Evolutionary conservation across 1,284 basidiomycete species (phyloP), one percentile per base, ranked within the genome.

Genomic region (Cronartium quercuum): DNA sequence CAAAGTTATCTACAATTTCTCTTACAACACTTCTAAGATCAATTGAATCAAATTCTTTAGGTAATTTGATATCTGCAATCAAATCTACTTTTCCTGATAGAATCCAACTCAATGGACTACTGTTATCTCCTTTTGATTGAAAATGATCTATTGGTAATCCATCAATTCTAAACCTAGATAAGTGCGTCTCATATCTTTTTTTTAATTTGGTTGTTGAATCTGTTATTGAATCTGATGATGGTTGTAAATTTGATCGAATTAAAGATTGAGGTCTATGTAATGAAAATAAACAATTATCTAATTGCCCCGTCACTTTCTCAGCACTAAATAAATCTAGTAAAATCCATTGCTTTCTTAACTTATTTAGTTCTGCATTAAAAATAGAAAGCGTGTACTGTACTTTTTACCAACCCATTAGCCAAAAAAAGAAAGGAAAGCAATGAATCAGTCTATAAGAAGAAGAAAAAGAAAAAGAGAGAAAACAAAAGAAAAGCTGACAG

Each of bases 51-150:
- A 88, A 87, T 79, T 93, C 89, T 29, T 88, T 88, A 13, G 96
- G 94, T 83, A 99, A 97, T 80, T 94, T 94, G 83, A 99, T 94
- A 83, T 99, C 95, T 21, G 98, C 87, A 2, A 99, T 96, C 2
- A 94, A 91, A 80, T 99, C 95, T 40, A 97, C 88, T 82, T 95
- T 95, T 63, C 96, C 96, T 0, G 93, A 92, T 0, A 90, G 91
- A 77, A 99, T 93, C 95, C 96, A 98, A 3, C 92, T 92, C 76
- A 98, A 89, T 3, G 95, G 94, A 0, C 95, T 93, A 77, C 89
- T 90, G 76, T 88, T 87, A 4, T 89, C 89, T 1, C 89, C 88
- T 66, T 90, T 89, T 66, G 89, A 88, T 83, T 98, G 92, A 58
- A 97, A 85, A 81, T 99, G 95, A 83, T 99, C 96, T 79, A 99